Percentiles rank a stretch among this genome's conserved stretches.
phyloP scores from a whole-genome alignment of 2,329 filamentous ascomycete genomes.

The Colletotrichum sp. region DNA sequence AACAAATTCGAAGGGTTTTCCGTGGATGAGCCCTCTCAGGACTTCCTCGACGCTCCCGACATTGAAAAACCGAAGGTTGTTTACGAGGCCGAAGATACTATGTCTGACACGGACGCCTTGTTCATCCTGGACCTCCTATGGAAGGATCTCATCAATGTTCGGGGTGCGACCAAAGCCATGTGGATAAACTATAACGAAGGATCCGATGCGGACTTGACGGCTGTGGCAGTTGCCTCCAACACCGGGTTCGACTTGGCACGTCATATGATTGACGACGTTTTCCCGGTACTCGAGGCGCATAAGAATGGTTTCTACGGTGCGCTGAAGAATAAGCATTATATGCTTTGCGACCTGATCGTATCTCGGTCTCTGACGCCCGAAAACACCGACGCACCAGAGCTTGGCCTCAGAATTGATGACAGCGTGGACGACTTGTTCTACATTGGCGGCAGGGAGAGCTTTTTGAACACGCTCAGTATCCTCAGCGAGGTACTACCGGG shows the following conservation, averaged over 20 bases:
- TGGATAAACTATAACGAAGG: slow-evolving; percentile 33
- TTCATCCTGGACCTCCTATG: slow-evolving; percentile 31
- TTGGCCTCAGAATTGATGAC: slow-evolving; percentile 9
- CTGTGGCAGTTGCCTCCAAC: slow-evolving; percentile 39
- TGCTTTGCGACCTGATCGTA: background rate
- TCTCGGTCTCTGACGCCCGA: background rate
- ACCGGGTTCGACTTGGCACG: slow-evolving; percentile 38
- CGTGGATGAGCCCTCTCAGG: slow-evolving; percentile 41
- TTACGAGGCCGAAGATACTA: background rate
- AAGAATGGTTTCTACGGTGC: background rate
- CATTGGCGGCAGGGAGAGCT: background rate
- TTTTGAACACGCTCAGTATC: background rate
- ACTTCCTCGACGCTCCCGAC: slow-evolving; percentile 37
- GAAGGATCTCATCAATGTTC: slow-evolving; percentile 33
- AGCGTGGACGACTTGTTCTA: background rate
- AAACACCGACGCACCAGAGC: background rate
- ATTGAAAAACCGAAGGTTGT: slow-evolving; percentile 22
- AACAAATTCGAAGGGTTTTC: slow-evolving; percentile 40
- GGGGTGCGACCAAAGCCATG: slow-evolving; percentile 29
- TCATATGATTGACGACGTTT: slow-evolving; percentile 33
- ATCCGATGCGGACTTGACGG: slow-evolving; percentile 29
- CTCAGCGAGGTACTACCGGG: background rate
- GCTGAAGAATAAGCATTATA: background rate
- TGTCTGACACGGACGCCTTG: slow-evolving; percentile 26
- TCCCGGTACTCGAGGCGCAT: slow-evolving; percentile 26